Evolutionary conservation across 345 rosid genomes (phyloP), one percentile per base, ranked within the genome.

Genomic region (Ricinus communis): DNA sequence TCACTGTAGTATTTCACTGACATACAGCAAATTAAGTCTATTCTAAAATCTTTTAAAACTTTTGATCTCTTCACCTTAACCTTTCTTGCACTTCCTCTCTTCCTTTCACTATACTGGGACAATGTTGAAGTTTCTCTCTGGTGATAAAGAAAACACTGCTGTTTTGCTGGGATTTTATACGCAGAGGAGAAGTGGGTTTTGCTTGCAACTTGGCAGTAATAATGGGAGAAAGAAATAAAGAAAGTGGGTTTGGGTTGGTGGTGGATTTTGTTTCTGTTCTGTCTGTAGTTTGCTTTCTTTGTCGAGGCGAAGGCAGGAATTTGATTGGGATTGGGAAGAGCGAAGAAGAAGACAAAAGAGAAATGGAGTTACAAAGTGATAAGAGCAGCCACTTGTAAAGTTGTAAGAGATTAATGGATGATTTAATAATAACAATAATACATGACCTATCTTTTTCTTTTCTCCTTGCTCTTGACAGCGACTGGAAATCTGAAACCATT

Each of bases 1-100:
- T 76, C 70, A 64, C 74, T 57, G 71, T 65, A 76, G 75, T 70
- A 70, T 49, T 71, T 72, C 81, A 68, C 73, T 77, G 81, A 68
- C 81, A 77, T 77, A 68, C 81, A 77, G 73, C 77, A 67, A 41
- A 62, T 33, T n/a, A 33, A 2, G 2, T 33, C 38, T 33, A 31
- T 31, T 40, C 31, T 27, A 45, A 2, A 10, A 19, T 10, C 15
- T 22, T 19, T 16, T 10, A 31, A n/a, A 40, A n/a, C 40, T 19
- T 58, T 46, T 30, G 1, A 5, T 30, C 28, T 6, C 22, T 30
- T 45, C 14, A 9, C 4, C 57, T n/a, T 45, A 25, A 27, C 12
- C 33, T 57, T 16, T 38, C 21, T 22, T 11, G 62, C n/a, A 53
- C 57, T 24, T 30, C n/a, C n/a, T n/a, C 57, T 30, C 56, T 16